Conservation (phyloP, 179 eudicot genomes). For the Silene vulgaris region DNA sequence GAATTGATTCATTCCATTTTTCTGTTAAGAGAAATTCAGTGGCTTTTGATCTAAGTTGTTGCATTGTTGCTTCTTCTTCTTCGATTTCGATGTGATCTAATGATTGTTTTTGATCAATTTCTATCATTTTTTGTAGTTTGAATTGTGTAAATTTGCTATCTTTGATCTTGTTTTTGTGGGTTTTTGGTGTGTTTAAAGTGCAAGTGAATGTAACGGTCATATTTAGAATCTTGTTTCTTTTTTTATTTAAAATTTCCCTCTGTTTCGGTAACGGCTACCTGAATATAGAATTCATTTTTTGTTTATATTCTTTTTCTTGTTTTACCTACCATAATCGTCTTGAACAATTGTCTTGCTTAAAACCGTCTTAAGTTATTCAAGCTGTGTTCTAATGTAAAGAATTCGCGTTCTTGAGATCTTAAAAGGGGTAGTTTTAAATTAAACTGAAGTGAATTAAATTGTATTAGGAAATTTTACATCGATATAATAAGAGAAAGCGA, state of each 20-base stretch:
- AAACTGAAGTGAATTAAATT: too few species aligned
- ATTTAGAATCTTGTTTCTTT: not conserved
- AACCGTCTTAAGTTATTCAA: too few species aligned
- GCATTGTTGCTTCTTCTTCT: slow-evolving; percentile 49
- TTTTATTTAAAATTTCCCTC: not conserved
- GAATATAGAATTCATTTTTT: not conserved
- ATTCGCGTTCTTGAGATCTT: too few species aligned
- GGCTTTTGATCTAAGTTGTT: slow-evolving; percentile 74
- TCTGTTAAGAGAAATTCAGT: slow-evolving; percentile 65
- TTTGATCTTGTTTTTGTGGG: not conserved
- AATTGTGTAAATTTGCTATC: not conserved
- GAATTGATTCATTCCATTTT: slow-evolving; percentile 55
- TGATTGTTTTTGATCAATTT: slow-evolving; percentile 3
- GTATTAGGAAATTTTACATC: too few species aligned
- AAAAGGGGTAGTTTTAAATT: too few species aligned
- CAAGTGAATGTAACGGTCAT: slow-evolving; percentile 35
- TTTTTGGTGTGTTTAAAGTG: slow-evolving; percentile 24
- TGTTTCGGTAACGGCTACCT: slow-evolving; percentile 27
- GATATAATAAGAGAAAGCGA: too few species aligned
- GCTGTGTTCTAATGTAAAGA: too few species aligned
- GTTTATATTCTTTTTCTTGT: not conserved
- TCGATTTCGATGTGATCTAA: slow-evolving; percentile 29
- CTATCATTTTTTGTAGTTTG: slow-evolving; percentile 11
- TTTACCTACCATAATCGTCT: not conserved
- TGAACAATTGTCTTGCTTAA: too few species aligned